A percentile compares a stretch with the other conserved stretches of the same genome.
Evolutionary conservation across 805 yeast species (phyloP).

Genomic region (Ogataea angusta): DNA sequence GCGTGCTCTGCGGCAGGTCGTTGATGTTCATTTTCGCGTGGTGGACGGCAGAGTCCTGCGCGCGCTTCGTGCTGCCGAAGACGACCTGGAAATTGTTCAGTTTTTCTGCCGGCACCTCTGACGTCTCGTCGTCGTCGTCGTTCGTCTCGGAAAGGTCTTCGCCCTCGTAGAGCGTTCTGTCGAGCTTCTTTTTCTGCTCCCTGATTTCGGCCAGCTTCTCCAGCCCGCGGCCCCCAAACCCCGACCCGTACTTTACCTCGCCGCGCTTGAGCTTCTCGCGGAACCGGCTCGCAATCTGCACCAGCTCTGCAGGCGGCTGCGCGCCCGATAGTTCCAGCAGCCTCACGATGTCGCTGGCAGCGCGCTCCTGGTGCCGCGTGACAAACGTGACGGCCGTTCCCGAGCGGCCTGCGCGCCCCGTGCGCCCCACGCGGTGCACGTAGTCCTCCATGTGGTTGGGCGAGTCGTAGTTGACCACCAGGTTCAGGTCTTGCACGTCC

Average conservation of each 20-base stretch:
- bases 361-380: conserved; percentile 54
- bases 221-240: conserved; percentile 93
- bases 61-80: conserved; percentile 41
- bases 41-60: conserved; percentile 46
- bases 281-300: conserved; percentile 51
- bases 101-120: conserved; percentile 1
- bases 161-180: conserved; percentile 46
- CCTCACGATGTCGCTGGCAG: conserved; percentile 65
- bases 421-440: conserved; percentile 93
- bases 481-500: conserved; percentile 80
- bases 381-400: conserved; percentile 78
- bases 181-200: conserved; percentile 46
- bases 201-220: conserved; percentile 69
- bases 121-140: conserved; percentile 18
- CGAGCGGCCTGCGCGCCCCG: conserved; percentile 83
- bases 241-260: conserved; percentile 58
- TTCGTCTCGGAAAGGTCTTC: conserved; percentile 27
- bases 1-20: conserved; percentile 76
- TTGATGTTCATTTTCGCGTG: conserved; percentile 74
- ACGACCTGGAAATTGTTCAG: conserved; percentile 45
- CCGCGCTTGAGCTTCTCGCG: conserved; percentile 63
- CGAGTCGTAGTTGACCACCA: conserved; percentile 78
- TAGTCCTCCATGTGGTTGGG: conserved; percentile 93
- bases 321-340: conserved; percentile 60
- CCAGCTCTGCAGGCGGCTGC: conserved; percentile 50